These are phyloP conservation scores for Curvularia sp. DNA, from an alignment of 2,329 filamentous ascomycete species.

Conservation along the genomic window DNA sequence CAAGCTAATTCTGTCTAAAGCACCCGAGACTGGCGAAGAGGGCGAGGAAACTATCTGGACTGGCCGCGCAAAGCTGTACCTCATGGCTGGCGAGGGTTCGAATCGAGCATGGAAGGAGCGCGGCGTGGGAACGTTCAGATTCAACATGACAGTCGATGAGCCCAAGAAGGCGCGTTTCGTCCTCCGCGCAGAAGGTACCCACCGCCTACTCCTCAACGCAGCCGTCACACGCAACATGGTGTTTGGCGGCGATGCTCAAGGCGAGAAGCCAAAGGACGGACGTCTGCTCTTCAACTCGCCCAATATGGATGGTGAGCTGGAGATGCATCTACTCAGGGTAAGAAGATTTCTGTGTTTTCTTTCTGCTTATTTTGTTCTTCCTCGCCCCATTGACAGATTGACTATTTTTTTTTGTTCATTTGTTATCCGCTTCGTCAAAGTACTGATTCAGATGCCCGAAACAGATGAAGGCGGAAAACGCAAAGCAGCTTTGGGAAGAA, in stretches of 20 bases:
- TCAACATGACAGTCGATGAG: conserved; percentile 63
- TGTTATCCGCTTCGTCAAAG: too few relatives aligned
- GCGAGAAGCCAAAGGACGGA: conserved; percentile 72
- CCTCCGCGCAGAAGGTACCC: conserved; percentile 89
- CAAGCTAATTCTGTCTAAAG: conserved; percentile 49
- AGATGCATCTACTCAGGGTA: conserved; percentile 66
- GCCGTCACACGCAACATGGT: conserved; percentile 79
- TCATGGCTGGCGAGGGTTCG: conserved; percentile 66
- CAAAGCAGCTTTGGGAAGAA: conserved; percentile 36
- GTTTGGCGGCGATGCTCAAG: conserved; percentile 72
- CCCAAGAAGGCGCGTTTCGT: conserved; percentile 72
- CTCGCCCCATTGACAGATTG: neutral
- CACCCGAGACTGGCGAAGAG: conserved; percentile 84
- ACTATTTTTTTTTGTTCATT: neutral
- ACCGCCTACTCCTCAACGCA: conserved; percentile 86
- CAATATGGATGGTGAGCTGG: conserved; percentile 59
- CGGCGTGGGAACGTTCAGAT: conserved; percentile 81
- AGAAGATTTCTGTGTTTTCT: too few relatives aligned
- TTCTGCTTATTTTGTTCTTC: neutral
- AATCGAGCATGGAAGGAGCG: conserved; percentile 85
- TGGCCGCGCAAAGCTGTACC: conserved; percentile 84
- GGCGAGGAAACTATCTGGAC: conserved; percentile 78
- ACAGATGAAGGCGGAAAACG: conserved; percentile 34
- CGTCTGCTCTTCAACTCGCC: conserved; percentile 69
- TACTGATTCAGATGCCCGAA: neutral